These are phyloP conservation scores for Pterula multifida DNA, from an alignment of 1,284 basidiomycete species.

Conservation along the genomic window DNA sequence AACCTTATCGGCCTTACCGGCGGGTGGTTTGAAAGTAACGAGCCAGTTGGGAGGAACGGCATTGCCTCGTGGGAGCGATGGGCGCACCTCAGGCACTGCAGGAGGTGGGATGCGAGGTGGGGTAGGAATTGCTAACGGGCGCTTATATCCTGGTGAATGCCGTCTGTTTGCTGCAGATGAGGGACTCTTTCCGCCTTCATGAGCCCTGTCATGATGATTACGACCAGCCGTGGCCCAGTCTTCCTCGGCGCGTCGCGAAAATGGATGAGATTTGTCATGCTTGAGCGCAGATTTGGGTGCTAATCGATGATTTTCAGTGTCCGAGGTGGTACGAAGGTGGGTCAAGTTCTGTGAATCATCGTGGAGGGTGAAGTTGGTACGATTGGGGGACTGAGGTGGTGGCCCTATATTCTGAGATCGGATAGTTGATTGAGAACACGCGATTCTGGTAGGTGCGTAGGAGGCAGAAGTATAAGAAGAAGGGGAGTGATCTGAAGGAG, in stretches of 20 bases:
- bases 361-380: neutral
- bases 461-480: conserved; percentile 14
- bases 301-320: neutral
- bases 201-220: neutral
- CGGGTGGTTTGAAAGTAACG: conserved; percentile 17
- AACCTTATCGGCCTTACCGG: neutral
- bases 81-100: conserved; percentile 15
- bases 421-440: neutral
- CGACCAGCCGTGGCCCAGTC: neutral
- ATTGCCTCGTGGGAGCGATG: conserved; percentile 19
- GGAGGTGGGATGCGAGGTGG: conserved; percentile 27
- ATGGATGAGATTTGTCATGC: neutral
- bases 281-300: neutral
- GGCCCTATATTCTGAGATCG: neutral
- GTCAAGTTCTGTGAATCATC: neutral
- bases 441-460: neutral
- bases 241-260: neutral
- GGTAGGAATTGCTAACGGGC: conserved; percentile 22
- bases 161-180: conserved; percentile 12
- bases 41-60: conserved; percentile 32
- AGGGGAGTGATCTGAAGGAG: conserved; percentile 17
- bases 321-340: neutral
- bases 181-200: conserved; percentile 13
- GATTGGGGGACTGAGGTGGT: neutral
- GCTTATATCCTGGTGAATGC: conserved; percentile 18